Evolutionary conservation across 176 grass and related monocot species (phyloP).

Genomic region (Aegilops speltoides): DNA sequence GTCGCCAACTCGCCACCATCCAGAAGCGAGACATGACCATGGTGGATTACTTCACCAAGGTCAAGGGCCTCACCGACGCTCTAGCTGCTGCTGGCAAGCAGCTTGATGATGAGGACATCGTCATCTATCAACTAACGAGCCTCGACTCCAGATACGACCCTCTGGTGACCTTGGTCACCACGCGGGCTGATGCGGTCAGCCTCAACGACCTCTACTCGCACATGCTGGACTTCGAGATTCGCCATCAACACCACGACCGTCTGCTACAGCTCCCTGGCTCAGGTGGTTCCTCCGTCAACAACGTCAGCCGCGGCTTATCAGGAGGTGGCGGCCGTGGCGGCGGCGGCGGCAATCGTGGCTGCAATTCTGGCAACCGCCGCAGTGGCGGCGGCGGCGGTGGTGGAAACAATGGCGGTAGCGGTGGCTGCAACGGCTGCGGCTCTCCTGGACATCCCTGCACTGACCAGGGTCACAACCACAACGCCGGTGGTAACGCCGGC

Average conservation of each 20-base stretch:
- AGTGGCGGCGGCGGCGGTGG: background rate
- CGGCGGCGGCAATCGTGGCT: too few species aligned
- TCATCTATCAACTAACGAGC: background rate
- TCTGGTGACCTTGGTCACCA: background rate
- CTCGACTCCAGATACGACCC: background rate
- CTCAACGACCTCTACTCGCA: background rate
- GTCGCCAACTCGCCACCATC: background rate
- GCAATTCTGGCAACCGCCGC: background rate
- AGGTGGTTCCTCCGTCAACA: background rate
- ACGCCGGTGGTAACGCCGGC: too few species aligned
- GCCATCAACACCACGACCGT: too few species aligned
- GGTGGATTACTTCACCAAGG: background rate
- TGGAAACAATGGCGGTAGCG: background rate
- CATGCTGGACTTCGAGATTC: too few species aligned
- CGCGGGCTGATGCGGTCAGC: background rate
- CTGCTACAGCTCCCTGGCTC: background rate
- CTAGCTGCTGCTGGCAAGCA: background rate
- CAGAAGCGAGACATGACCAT: background rate
- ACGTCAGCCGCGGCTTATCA: background rate
- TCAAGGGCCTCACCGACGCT: background rate
- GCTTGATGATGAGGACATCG: background rate
- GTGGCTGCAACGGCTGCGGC: too few species aligned
- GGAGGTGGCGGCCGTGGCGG: too few species aligned
- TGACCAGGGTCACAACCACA: too few species aligned
- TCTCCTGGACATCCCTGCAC: too few species aligned